A percentile compares a stretch with the other conserved stretches of the same genome.
phyloP scores from a whole-genome alignment of 2,329 filamentous ascomycete genomes.

The Tolypocladium endophyticum region DNA sequence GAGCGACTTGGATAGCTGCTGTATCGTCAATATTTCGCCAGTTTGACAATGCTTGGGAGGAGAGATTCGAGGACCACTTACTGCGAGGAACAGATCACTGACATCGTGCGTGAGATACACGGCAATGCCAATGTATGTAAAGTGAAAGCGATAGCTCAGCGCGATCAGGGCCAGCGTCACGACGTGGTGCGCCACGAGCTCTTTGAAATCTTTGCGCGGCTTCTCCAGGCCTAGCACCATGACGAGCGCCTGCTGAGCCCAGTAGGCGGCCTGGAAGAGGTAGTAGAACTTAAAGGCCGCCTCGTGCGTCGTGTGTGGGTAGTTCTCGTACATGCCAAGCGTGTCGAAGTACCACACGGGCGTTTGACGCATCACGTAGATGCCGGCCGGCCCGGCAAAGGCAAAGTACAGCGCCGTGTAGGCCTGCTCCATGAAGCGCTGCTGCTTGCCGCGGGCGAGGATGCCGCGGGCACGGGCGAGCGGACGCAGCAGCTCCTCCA shows the following conservation, averaged over 20 bases:
- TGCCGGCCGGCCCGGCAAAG: slow-evolving; percentile 68
- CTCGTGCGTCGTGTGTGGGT: slow-evolving; percentile 74
- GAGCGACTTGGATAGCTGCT: slow-evolving; percentile 67
- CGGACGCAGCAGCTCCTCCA: slow-evolving; percentile 79
- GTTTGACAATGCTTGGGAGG: not conserved
- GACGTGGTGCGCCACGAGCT: slow-evolving; percentile 84
- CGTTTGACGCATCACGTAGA: slow-evolving; percentile 87
- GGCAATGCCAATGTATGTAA: slow-evolving; percentile 89
- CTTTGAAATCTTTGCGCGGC: slow-evolving; percentile 88
- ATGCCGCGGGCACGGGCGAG: slow-evolving; percentile 62
- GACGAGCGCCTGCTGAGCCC: slow-evolving; percentile 92
- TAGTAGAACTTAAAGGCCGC: slow-evolving; percentile 91
- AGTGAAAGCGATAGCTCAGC: slow-evolving; percentile 90
- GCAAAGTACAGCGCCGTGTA: slow-evolving; percentile 91
- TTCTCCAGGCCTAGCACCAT: slow-evolving; percentile 81
- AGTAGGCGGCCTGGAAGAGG: slow-evolving; percentile 87
- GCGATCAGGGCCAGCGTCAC: slow-evolving; percentile 77
- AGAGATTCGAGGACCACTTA: not conserved
- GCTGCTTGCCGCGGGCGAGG: slow-evolving; percentile 61
- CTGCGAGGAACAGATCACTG: slow-evolving; percentile 85
- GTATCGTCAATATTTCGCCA: not conserved
- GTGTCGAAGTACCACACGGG: slow-evolving; percentile 96
- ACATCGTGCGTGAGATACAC: slow-evolving; percentile 95
- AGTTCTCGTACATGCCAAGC: slow-evolving; percentile 76
- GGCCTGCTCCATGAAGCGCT: slow-evolving; percentile 90